Percentiles rank a stretch among this genome's conserved stretches.
Conservation (phyloP, 2,329 filamentous ascomycete species). For the Calonectria hongkongensis region DNA sequence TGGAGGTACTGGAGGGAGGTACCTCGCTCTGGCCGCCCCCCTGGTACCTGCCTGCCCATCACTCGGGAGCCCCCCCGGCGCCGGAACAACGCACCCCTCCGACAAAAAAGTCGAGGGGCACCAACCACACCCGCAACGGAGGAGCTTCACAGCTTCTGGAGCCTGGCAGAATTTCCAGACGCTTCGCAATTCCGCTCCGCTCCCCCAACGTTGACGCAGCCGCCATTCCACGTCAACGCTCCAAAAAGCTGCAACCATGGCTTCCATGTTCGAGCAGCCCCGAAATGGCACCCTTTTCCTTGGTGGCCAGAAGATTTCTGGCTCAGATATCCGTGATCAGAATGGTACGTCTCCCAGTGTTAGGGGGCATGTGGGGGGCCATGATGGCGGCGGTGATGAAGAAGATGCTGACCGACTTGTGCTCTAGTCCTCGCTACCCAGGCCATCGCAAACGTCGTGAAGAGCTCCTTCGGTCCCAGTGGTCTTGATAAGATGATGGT, state of each 20-base stretch:
- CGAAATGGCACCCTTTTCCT: slow-evolving; percentile 97
- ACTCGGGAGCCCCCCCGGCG: slow-evolving; percentile 42
- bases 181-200: slow-evolving; percentile 48
- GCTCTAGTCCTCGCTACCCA: slow-evolving; percentile 90
- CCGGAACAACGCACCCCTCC: slow-evolving; percentile 54
- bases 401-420: slow-evolving; percentile 30
- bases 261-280: slow-evolving; percentile 96
- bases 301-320: slow-evolving; percentile 97
- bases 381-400: slow-evolving; percentile 46
- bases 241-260: slow-evolving; percentile 75
- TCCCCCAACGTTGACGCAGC: slow-evolving; percentile 52
- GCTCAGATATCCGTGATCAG: slow-evolving; percentile 96
- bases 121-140: slow-evolving; percentile 33
- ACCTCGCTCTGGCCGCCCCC: slow-evolving; percentile 20
- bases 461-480: slow-evolving; percentile 97
- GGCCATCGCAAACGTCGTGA: slow-evolving; percentile 98
- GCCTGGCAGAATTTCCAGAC: slow-evolving; percentile 57
- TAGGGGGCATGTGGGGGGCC: slow-evolving; percentile 53
- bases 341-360: slow-evolving; percentile 78
- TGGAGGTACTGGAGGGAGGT: not conserved
- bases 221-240: slow-evolving; percentile 51
- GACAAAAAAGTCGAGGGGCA: slow-evolving; percentile 56
- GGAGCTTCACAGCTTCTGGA: slow-evolving; percentile 57
- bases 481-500: slow-evolving; percentile 99
- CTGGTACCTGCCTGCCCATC: slow-evolving; percentile 19